phyloP scores from a whole-genome alignment of 73 alveolate species.

The Paramecium pentaurelia region DNA sequence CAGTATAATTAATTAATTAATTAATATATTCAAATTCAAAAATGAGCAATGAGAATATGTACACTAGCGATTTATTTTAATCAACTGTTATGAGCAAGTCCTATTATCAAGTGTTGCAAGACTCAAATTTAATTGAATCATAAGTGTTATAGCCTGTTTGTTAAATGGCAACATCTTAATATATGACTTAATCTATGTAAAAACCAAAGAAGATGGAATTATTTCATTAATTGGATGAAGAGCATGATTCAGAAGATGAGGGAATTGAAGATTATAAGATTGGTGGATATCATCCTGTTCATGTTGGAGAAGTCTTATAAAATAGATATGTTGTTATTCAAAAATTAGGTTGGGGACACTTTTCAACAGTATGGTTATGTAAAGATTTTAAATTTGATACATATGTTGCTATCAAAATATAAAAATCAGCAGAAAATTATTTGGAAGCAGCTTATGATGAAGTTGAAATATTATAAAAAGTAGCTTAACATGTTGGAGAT shows the following conservation, averaged over 20 bases:
- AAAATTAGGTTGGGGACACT: constrained; percentile 95
- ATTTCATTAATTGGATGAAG: constrained; percentile 41
- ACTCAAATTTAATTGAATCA: constrained; percentile 43
- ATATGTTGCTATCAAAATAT: constrained; percentile 87
- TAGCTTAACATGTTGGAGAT: constrained; percentile 52
- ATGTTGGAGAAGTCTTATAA: constrained; percentile 84
- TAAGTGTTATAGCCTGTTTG: constrained; percentile 21
- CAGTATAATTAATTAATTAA: neutral
- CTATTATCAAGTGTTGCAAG: neutral
- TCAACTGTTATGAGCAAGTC: constrained; percentile 46
- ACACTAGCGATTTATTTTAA: constrained; percentile 36
- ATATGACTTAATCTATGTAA: constrained; percentile 39
- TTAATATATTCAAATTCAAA: constrained; percentile 26
- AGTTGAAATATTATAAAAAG: constrained; percentile 63
- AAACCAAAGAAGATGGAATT: neutral
- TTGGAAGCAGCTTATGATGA: constrained; percentile 83
- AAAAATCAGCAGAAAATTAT: constrained; percentile 85
- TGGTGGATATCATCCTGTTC: constrained; percentile 87
- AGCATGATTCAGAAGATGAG: constrained; percentile 63
- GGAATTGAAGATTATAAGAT: constrained; percentile 62
- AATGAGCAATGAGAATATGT: constrained; percentile 45
- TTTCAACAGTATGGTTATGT: constrained; percentile 91
- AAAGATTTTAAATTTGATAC: constrained; percentile 82
- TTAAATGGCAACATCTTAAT: constrained; percentile 21
- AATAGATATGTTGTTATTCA: constrained; percentile 86